phyloP scores from a whole-genome alignment of 768 basidiomycete species.

The Crucibulum laeve region DNA sequence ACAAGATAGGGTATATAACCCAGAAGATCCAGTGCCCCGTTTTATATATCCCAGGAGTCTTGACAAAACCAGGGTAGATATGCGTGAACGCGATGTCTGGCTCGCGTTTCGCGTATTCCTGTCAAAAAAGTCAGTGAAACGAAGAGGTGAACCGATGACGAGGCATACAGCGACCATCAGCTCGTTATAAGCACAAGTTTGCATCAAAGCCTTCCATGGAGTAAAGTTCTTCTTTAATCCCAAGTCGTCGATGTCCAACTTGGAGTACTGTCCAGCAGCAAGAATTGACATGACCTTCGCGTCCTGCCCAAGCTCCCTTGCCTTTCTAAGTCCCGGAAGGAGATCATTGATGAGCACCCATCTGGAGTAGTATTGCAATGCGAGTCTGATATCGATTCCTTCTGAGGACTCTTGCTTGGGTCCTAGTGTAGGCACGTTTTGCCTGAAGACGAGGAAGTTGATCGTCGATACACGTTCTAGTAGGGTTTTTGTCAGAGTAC shows the following conservation, averaged over 20 bases:
- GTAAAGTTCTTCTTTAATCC: constrained; percentile 30
- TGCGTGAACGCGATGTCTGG: constrained; percentile 40
- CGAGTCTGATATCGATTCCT: constrained; percentile 35
- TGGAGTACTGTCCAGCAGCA: constrained; percentile 18
- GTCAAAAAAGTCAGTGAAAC: constrained; percentile 4
- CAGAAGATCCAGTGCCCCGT: constrained; percentile 11
- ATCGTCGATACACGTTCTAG: constrained; percentile 25
- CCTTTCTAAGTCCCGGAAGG: constrained; percentile 29
- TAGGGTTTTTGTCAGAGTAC: constrained; percentile 23
- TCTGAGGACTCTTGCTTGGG: no score
- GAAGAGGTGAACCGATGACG: neutral
- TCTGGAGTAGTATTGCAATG: constrained; percentile 34
- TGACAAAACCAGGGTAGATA: constrained; percentile 34
- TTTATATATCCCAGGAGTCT: constrained; percentile 18
- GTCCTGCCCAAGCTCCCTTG: constrained; percentile 28
- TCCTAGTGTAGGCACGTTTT: constrained; percentile 24
- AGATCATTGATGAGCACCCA: constrained; percentile 35
- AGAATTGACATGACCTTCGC: constrained; percentile 34
- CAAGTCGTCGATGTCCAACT: constrained; percentile 32
- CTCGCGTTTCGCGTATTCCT: constrained; percentile 33
- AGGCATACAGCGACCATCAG: constrained; percentile 28
- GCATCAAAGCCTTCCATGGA: constrained; percentile 16
- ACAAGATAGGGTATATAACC: constrained; percentile 11
- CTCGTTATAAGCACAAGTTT: constrained; percentile 31
- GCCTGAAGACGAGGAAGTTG: constrained; percentile 36